Conservation (phyloP, 805 yeast species). For the Teunomyces stri region DNA sequence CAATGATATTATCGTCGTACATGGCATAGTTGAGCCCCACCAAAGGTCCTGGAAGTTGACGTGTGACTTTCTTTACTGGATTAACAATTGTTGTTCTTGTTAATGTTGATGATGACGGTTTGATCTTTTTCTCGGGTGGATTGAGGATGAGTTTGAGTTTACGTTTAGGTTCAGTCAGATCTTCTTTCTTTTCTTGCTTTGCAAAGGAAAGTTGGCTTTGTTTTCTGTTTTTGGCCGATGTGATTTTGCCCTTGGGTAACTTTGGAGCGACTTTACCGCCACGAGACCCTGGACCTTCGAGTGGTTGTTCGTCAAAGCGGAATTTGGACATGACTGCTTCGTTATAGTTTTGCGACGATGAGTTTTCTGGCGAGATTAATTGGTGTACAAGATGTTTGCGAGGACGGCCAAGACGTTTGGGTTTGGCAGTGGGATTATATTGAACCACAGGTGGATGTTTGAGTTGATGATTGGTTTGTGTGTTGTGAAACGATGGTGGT, state of each 20-base stretch:
- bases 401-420: constrained; percentile 37
- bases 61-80: constrained; percentile 25
- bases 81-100: constrained; percentile 16
- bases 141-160: neutral
- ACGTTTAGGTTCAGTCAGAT: neutral
- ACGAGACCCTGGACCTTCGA: constrained; percentile 40
- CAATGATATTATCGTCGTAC: constrained; percentile 36
- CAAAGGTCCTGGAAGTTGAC: constrained; percentile 41
- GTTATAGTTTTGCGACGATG: constrained; percentile 26
- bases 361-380: constrained; percentile 18
- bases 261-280: constrained; percentile 28
- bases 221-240: constrained; percentile 22
- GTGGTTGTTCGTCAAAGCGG: constrained; percentile 31
- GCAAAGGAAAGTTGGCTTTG: constrained; percentile 9
- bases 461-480: neutral
- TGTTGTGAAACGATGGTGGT: neutral
- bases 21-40: constrained; percentile 32
- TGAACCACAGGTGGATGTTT: constrained; percentile 19
- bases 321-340: constrained; percentile 31
- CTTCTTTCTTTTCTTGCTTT: neutral
- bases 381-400: constrained; percentile 23
- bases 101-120: neutral
- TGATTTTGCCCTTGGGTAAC: constrained; percentile 25
- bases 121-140: neutral
- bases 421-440: constrained; percentile 30